phyloP scores from a whole-genome alignment of 495 filamentous ascomycete species.

The Polyplosphaeria fusca region DNA sequence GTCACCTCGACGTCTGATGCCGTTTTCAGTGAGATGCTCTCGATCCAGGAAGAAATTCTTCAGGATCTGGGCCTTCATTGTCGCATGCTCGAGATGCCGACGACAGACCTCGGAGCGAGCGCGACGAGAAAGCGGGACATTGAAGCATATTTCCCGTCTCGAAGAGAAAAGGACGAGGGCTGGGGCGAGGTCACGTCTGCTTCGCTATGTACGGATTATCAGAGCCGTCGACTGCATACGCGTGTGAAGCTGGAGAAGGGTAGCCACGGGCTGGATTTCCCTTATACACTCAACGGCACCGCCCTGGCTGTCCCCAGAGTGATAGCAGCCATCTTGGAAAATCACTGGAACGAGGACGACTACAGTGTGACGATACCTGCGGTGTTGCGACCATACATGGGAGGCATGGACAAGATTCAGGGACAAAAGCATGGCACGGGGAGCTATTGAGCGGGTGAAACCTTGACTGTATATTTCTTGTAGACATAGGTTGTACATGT shows the following conservation, averaged over 20 bases:
- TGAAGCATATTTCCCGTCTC: slow-evolving; percentile 87
- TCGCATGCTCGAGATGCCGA: slow-evolving; percentile 89
- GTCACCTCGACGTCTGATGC: slow-evolving; percentile 16
- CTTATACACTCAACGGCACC: slow-evolving; percentile 90
- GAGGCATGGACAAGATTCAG: slow-evolving; percentile 29
- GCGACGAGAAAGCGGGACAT: slow-evolving; percentile 86
- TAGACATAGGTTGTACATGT: too few relatives aligned
- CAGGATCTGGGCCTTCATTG: slow-evolving; percentile 73
- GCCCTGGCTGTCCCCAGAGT: slow-evolving; percentile 88
- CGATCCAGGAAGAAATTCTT: slow-evolving; percentile 81
- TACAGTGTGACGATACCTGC: slow-evolving; percentile 29
- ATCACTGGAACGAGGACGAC: slow-evolving; percentile 71
- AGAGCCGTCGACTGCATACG: slow-evolving; percentile 77
- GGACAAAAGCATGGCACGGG: slow-evolving; percentile 17
- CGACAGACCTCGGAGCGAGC: slow-evolving; percentile 79
- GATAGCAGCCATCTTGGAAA: slow-evolving; percentile 87
- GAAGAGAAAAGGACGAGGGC: slow-evolving; percentile 66
- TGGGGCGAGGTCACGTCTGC: slow-evolving; percentile 94
- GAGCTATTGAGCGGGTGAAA: slow-evolving; percentile 3
- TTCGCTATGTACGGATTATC: slow-evolving; percentile 93
- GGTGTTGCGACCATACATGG: slow-evolving; percentile 35
- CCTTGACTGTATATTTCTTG: too few relatives aligned
- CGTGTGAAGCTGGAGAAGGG: slow-evolving; percentile 54
- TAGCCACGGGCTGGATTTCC: slow-evolving; percentile 44
- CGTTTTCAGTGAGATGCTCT: slow-evolving; percentile 77